Evolutionary conservation across 2,329 filamentous ascomycete genomes (phyloP).

Genomic region (Sphaerulina musiva): DNA sequence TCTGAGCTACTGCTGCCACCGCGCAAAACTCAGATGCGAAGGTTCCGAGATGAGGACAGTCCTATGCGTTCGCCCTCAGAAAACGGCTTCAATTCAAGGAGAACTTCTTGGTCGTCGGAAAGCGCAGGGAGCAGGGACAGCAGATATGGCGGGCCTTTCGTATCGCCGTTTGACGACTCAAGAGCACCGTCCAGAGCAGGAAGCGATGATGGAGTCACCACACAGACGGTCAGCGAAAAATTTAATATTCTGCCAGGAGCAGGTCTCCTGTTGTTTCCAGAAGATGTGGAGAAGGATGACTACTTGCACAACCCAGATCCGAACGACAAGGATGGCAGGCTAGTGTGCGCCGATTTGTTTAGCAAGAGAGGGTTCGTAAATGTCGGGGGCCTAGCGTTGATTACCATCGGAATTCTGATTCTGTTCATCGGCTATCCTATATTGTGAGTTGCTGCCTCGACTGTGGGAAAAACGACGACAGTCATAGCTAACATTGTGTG

Average conservation of each 20-base stretch:
- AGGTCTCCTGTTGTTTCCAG: slow-evolving; percentile 60
- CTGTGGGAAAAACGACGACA: background rate
- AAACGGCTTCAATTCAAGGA: slow-evolving; percentile 51
- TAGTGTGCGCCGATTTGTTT: slow-evolving; percentile 55
- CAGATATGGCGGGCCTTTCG: slow-evolving; percentile 43
- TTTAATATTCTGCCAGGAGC: slow-evolving; percentile 65
- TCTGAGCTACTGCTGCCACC: slow-evolving; percentile 48
- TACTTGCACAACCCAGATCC: slow-evolving; percentile 65
- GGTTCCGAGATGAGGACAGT: slow-evolving; percentile 49
- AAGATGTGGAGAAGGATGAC: slow-evolving; percentile 69
- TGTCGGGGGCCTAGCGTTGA: slow-evolving; percentile 54
- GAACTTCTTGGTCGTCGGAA: slow-evolving; percentile 61
- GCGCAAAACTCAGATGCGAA: slow-evolving; percentile 42
- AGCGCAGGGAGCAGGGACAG: slow-evolving; percentile 48
- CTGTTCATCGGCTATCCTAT: slow-evolving; percentile 65
- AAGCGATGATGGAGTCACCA: slow-evolving; percentile 62
- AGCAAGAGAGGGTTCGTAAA: slow-evolving; percentile 59
- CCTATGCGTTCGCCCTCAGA: slow-evolving; percentile 45
- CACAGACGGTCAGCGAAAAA: slow-evolving; percentile 66
- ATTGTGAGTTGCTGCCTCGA: slow-evolving; percentile 46
- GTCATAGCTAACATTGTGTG: slow-evolving; percentile 11
- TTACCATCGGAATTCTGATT: slow-evolving; percentile 55
- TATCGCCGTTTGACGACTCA: slow-evolving; percentile 55
- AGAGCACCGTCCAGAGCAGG: slow-evolving; percentile 52
- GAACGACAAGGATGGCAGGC: slow-evolving; percentile 53